phyloP scores from a whole-genome alignment of 75 land plant species.

The Picea glauca region DNA sequence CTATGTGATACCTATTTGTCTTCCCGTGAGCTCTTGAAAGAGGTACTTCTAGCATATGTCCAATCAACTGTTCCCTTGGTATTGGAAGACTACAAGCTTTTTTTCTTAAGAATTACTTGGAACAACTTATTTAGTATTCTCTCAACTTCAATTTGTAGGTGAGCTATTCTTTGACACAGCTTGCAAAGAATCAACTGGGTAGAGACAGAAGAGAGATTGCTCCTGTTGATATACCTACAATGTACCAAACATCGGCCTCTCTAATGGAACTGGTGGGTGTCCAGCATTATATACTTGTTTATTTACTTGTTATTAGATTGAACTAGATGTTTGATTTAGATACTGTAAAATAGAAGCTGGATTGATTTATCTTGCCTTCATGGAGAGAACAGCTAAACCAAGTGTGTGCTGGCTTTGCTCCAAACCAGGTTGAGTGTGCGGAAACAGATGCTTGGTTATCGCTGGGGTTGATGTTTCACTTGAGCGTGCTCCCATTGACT shows the following conservation, averaged over 20 bases:
- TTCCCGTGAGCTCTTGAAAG: slow-evolving; percentile 87
- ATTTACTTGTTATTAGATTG: slow-evolving; percentile 5
- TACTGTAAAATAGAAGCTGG: neutral
- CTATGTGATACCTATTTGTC: slow-evolving; percentile 95
- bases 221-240: slow-evolving; percentile 77
- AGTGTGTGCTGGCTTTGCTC: neutral
- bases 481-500: slow-evolving; percentile 96
- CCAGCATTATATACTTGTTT: neutral
- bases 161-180: slow-evolving; percentile 90
- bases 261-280: slow-evolving; percentile 77
- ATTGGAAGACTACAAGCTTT: no score
- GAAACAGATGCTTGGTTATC: slow-evolving; percentile 99
- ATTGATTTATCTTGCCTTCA: neutral
- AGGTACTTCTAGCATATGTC: slow-evolving; percentile 35
- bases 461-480: slow-evolving; percentile 91
- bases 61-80: neutral
- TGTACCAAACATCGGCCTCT: slow-evolving; percentile 66
- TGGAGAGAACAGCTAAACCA: neutral
- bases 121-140: neutral
- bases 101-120: neutral
- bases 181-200: slow-evolving; percentile 81
- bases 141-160: slow-evolving; percentile 47
- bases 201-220: slow-evolving; percentile 85
- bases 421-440: slow-evolving; percentile 71
- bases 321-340: neutral